Evolutionary conservation across 352 stramenopile genomes (phyloP).

Genomic region (Globisporangium orthogonon): DNA sequence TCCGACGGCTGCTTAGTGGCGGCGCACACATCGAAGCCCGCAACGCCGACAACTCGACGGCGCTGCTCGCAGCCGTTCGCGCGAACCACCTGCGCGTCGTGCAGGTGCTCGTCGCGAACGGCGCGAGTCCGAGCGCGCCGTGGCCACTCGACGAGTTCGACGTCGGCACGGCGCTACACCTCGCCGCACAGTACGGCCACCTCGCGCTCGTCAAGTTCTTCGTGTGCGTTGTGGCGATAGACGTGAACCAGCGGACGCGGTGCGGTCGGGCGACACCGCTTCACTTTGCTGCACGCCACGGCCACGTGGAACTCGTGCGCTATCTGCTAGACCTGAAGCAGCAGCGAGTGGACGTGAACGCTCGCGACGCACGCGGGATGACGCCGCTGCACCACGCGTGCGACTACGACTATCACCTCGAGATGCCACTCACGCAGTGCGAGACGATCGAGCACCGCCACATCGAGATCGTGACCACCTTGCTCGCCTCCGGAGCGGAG

Average conservation of each 20-base stretch:
- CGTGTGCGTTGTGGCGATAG: slow-evolving; percentile 14
- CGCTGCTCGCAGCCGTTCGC: slow-evolving; percentile 23
- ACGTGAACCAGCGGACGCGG: slow-evolving; percentile 13
- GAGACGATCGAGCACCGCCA: slow-evolving; percentile 9
- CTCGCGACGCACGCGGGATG: slow-evolving; percentile 23
- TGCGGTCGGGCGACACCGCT: slow-evolving; percentile 9
- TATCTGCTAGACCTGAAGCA: slow-evolving; percentile 13
- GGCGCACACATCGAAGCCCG: slow-evolving; percentile 23
- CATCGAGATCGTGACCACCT: slow-evolving; percentile 18
- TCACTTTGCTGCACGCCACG: slow-evolving; percentile 17
- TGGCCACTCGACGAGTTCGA: slow-evolving; percentile 4
- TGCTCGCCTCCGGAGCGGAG: slow-evolving; percentile 16
- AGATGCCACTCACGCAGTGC: slow-evolving; percentile 14
- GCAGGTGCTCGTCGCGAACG: slow-evolving; percentile 26
- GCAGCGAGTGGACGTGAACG: slow-evolving; percentile 16
- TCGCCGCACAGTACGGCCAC: slow-evolving; percentile 24
- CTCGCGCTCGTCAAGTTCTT: slow-evolving; percentile 19
- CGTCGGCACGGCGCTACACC: slow-evolving; percentile 22
- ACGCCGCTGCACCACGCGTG: slow-evolving; percentile 33
- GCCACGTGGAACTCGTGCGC: slow-evolving; percentile 16
- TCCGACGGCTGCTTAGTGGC: slow-evolving; percentile 21
- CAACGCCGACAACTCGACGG: slow-evolving; percentile 22
- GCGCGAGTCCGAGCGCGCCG: slow-evolving; percentile 15
- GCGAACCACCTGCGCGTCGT: slow-evolving; percentile 27
- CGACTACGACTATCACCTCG: slow-evolving; percentile 19